Percentiles rank a stretch among this genome's conserved stretches.
Evolutionary conservation across 805 yeast species (phyloP).

Genomic region (Saccharomycopsis sp.): DNA sequence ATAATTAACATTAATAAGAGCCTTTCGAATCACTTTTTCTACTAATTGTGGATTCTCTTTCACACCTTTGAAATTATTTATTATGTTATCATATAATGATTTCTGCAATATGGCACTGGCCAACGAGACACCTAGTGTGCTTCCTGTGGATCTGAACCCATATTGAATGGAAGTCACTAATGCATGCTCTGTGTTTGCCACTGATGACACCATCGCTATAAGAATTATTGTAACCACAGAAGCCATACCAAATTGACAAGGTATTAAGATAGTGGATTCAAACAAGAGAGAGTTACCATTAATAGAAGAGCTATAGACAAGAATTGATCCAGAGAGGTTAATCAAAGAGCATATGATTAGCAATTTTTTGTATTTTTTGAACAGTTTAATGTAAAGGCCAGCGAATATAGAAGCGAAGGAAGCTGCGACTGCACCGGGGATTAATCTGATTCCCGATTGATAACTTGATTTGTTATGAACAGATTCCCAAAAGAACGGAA

Average conservation of each 20-base stretch:
- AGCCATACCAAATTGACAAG: constrained; percentile 51
- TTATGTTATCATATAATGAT: constrained; percentile 30
- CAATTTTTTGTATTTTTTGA: constrained; percentile 52
- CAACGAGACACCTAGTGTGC: constrained; percentile 57
- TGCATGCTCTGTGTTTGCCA: constrained; percentile 59
- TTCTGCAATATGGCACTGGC: constrained; percentile 58
- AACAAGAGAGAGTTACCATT: constrained; percentile 31
- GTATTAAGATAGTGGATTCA: constrained; percentile 37
- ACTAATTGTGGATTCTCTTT: constrained; percentile 32
- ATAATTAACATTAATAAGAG: constrained; percentile 53
- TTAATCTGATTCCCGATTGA: constrained; percentile 49
- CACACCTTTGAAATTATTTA: constrained; percentile 25
- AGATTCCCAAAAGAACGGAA: constrained; percentile 55
- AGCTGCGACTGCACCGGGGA: constrained; percentile 55
- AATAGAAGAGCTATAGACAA: constrained; percentile 30
- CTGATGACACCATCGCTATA: constrained; percentile 64
- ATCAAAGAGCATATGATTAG: constrained; percentile 36
- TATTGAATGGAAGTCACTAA: constrained; percentile 62
- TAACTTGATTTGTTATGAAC: constrained; percentile 48
- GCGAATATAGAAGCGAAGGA: constrained; percentile 57
- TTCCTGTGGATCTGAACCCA: constrained; percentile 59
- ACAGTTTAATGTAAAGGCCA: constrained; percentile 55
- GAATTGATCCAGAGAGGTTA: constrained; percentile 37
- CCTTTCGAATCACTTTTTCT: constrained; percentile 40
- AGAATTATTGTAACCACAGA: constrained; percentile 59